Base-by-base conservation (phyloP, 2,329 filamentous ascomycete genomes). In the Aaosphaeria pasadenensis region DNA sequence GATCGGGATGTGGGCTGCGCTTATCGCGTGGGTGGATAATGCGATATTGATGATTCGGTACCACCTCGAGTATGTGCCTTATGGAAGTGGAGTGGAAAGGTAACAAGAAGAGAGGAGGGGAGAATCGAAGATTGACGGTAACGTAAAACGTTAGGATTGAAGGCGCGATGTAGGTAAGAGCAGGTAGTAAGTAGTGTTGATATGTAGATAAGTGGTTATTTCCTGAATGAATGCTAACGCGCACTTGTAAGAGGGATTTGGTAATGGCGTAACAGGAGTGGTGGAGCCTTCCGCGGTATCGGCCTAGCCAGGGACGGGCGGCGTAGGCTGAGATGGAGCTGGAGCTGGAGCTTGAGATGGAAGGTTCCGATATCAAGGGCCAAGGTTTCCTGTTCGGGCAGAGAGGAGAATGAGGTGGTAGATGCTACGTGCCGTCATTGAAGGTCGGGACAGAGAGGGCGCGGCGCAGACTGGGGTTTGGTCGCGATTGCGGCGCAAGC, bases 351-450 rank as follows among this genome's bases (percentile, higher is more conserved):
- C 41, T 11, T n/a, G n/a, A 28, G 17, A 38, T 5, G 35, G 39
- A 33, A 6, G 28, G 50, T 43, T 39, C 33, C 44, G 50, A 9
- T 51, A 49, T 61, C 53, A 63, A 48, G 65, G 66, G 45, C 66
- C 66, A 49, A 70, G 48, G 55, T 70, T 70, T 61, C 67, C 67
- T 43, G 65, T 63, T 48, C 69, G 61, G 60, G 67, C 66, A 52
- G 66, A 57, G 59, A 72, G 69, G 54, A 72, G 70, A 42, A 73
- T 69, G 59, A 72, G 69, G 55, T 71, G 67, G 60, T 67, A 60
- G 56, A 69, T 70, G 60, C 62, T 70, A 59, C 66, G 66, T 59
- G 67, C 64, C 57, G 70, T 72, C 70, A 72, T 72, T 72, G 68
- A 70, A 64, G 54, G 59, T 55, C 54, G 32, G 33, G 4, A 11